phyloP scores from a whole-genome alignment of 2,329 filamentous ascomycete species.

The Monilinia laxa region DNA sequence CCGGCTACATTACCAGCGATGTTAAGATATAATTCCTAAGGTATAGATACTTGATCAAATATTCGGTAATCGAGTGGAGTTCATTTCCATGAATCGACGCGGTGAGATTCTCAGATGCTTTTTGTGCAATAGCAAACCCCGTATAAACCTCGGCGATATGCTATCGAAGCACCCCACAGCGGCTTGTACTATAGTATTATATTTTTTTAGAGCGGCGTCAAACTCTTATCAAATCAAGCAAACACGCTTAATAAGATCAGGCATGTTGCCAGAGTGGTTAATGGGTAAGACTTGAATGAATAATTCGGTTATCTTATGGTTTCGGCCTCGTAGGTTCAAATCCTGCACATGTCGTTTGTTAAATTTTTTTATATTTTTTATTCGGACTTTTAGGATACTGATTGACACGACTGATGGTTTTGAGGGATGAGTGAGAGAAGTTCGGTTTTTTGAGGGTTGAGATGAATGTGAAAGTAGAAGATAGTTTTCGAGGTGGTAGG shows the following conservation, averaged over 20 bases:
- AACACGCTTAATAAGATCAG: neutral
- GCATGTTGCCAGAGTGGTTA: conserved; percentile 25
- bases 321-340: conserved; percentile 26
- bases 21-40: neutral
- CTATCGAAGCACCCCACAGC: no score
- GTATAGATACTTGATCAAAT: neutral
- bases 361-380: neutral
- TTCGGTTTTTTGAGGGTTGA: no score
- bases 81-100: no score
- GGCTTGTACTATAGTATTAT: no score
- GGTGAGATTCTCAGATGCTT: no score
- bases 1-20: neutral
- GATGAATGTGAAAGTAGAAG: no score
- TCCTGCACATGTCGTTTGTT: conserved; percentile 23
- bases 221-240: neutral
- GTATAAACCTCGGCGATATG: neutral
- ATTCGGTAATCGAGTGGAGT: no score
- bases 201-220: no score
- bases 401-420: no score
- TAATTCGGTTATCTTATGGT: conserved; percentile 24
- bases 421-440: no score
- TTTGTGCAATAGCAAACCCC: no score
- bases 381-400: neutral
- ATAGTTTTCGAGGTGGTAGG: no score
- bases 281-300: conserved; percentile 26